These are phyloP conservation scores for Xanthoparmelia taractica DNA, from an alignment of 495 filamentous ascomycete genomes.

Conservation along the genomic window DNA sequence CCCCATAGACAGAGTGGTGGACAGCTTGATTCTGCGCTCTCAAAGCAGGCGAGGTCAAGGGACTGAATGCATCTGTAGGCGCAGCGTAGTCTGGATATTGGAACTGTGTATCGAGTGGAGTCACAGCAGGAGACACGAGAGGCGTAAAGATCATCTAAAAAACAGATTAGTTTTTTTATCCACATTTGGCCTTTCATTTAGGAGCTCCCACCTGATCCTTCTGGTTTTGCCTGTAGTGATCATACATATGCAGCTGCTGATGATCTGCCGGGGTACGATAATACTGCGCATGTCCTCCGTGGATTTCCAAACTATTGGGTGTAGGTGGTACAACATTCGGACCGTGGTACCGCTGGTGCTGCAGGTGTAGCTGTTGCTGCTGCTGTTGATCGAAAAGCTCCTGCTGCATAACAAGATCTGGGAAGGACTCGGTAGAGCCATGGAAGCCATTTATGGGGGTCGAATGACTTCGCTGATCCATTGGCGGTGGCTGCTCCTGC, in stretches of 20 bases:
- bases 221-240: constrained; percentile 64
- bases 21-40: constrained; percentile 61
- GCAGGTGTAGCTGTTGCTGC: constrained; percentile 32
- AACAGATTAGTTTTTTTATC: constrained; percentile 10
- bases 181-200: not conserved
- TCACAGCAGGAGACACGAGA: constrained; percentile 89
- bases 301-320: constrained; percentile 86
- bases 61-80: constrained; percentile 87
- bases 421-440: constrained; percentile 28
- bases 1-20: constrained; percentile 32
- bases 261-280: constrained; percentile 53
- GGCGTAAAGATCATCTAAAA: constrained; percentile 81
- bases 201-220: constrained; percentile 61
- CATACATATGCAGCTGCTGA: constrained; percentile 57
- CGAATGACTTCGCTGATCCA: constrained; percentile 31
- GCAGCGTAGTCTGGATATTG: constrained; percentile 72
- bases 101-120: constrained; percentile 80
- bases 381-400: constrained; percentile 26
- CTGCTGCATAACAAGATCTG: constrained; percentile 21
- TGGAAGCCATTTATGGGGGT: constrained; percentile 36
- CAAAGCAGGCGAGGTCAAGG: constrained; percentile 83
- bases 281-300: constrained; percentile 57
- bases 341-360: constrained; percentile 50
- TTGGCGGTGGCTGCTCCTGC: constrained; percentile 18
- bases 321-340: constrained; percentile 76